These are phyloP conservation scores for Pseudogymnoascus pannorum DNA, from an alignment of 2,329 filamentous ascomycete genomes.

Conservation along the genomic window DNA sequence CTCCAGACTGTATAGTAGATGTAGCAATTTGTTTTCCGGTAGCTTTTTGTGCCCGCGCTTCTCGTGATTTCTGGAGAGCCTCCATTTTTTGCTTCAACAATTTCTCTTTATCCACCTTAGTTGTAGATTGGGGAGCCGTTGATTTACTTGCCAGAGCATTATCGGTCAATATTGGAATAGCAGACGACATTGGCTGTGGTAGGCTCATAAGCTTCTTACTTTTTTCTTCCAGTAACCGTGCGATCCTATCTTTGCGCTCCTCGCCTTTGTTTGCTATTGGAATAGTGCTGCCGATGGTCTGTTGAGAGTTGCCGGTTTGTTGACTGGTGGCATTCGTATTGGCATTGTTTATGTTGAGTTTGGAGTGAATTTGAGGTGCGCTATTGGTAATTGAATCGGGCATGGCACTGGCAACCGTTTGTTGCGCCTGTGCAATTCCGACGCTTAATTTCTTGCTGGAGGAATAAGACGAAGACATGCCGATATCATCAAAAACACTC, in stretches of 20 bases:
- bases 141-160: constrained; percentile 11
- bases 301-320: background rate
- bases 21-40: constrained; percentile 25
- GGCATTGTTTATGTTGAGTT: background rate
- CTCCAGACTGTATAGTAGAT: background rate
- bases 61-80: constrained; percentile 55
- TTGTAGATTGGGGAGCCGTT: constrained; percentile 1
- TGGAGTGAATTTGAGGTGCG: constrained; percentile 1
- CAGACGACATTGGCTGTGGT: background rate
- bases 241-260: constrained; percentile 69
- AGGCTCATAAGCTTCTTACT: constrained; percentile 41
- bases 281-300: background rate
- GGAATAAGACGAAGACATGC: constrained; percentile 36
- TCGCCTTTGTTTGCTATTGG: constrained; percentile 34
- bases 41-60: constrained; percentile 35
- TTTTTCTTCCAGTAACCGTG: constrained; percentile 67
- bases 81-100: constrained; percentile 73
- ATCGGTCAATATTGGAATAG: constrained; percentile 14
- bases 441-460: background rate
- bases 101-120: constrained; percentile 62
- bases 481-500: constrained; percentile 60
- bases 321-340: background rate
- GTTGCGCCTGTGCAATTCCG: background rate
- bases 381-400: background rate
- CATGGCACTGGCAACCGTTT: background rate